Evolutionary conservation across 352 stramenopile species (phyloP).

Genomic region (Pseudoperonospora humuli): DNA sequence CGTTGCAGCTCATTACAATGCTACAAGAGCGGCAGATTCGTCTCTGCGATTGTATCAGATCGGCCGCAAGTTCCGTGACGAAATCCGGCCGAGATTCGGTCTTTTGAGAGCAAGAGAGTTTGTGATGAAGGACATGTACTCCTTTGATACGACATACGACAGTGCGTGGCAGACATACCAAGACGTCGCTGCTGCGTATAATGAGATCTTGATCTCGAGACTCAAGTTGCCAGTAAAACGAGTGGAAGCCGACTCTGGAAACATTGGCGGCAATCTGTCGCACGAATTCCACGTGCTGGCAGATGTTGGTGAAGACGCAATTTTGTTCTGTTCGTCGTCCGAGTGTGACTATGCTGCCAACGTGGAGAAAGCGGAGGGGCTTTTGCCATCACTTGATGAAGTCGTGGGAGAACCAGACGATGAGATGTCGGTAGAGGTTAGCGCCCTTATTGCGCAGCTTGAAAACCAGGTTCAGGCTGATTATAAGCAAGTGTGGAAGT

Average conservation of each 20-base stretch:
- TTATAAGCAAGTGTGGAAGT: conserved; percentile 24
- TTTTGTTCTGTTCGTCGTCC: conserved; percentile 55
- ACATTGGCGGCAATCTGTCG: conserved; percentile 83
- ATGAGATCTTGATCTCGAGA: conserved; percentile 55
- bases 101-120: conserved; percentile 81
- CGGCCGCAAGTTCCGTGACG: conserved; percentile 83
- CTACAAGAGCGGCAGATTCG: conserved; percentile 17
- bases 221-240: conserved; percentile 66
- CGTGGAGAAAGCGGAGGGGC: conserved; percentile 70
- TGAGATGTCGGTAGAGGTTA: conserved; percentile 7
- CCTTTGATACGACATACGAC: conserved; percentile 67
- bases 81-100: conserved; percentile 81
- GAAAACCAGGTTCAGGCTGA: conserved; percentile 7
- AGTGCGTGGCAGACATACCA: conserved; percentile 64
- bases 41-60: conserved; percentile 84
- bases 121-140: conserved; percentile 91
- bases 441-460: conserved; percentile 19
- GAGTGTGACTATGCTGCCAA: conserved; percentile 81
- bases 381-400: conserved; percentile 12
- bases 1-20: conserved; percentile 54
- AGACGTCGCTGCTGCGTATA: conserved; percentile 72
- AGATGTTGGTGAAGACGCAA: conserved; percentile 71
- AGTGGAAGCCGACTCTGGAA: conserved; percentile 81
- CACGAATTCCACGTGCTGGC: conserved; percentile 87
- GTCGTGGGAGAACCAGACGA: not conserved